Evolutionary conservation across 2,329 filamentous ascomycete species (phyloP).

Genomic region (Periconia macrospinosa): DNA sequence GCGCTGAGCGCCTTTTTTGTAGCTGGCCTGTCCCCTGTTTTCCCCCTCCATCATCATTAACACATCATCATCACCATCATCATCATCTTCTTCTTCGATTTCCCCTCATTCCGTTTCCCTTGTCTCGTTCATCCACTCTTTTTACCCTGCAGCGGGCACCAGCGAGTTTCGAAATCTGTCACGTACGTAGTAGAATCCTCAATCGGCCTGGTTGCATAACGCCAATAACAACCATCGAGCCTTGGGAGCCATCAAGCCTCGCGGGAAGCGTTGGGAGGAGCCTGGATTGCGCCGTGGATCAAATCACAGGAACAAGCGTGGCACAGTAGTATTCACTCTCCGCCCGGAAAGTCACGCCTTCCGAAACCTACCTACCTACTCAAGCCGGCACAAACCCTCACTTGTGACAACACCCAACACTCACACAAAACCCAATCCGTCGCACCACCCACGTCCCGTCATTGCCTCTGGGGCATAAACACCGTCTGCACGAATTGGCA

Average conservation of each 20-base stretch:
- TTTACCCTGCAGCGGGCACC: slow-evolving; percentile 33
- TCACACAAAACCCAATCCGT: slow-evolving; percentile 26
- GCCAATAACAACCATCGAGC: not conserved
- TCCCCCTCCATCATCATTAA: no score
- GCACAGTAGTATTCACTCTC: slow-evolving; percentile 11
- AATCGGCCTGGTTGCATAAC: slow-evolving; percentile 19
- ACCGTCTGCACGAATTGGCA: not conserved
- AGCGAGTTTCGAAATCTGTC: slow-evolving; percentile 14
- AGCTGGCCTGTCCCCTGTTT: slow-evolving; percentile 21
- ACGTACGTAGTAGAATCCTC: slow-evolving; percentile 6
- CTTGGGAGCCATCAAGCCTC: not conserved
- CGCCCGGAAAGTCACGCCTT: slow-evolving; percentile 12
- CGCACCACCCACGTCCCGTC: slow-evolving; percentile 22
- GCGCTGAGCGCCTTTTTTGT: slow-evolving; percentile 33
- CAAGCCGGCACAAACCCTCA: slow-evolving; percentile 16
- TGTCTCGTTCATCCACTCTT: slow-evolving; percentile 18
- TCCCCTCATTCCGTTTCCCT: slow-evolving; percentile 17
- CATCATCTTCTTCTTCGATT: no score
- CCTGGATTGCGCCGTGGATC: slow-evolving; percentile 9
- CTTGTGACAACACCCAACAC: slow-evolving; percentile 27
- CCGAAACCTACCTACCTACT: slow-evolving; percentile 21
- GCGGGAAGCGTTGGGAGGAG: not conserved
- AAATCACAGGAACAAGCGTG: not conserved
- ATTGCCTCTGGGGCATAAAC: slow-evolving; percentile 6
- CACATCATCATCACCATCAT: no score